phyloP scores from a whole-genome alignment of 805 yeast species.

The Henningerozyma blattae region DNA sequence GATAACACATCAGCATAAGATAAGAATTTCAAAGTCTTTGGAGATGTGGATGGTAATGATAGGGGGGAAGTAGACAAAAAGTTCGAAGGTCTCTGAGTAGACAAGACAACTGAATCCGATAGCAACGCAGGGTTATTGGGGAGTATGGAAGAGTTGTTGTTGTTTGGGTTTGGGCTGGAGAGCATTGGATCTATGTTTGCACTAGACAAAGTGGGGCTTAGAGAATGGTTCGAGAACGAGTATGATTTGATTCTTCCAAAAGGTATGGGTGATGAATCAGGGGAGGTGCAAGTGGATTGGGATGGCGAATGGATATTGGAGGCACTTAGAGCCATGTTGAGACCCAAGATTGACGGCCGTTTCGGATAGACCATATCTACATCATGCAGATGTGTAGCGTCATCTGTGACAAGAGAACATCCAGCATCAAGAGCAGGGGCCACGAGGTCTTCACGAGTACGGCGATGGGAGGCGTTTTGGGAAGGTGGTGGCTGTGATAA shows the following conservation, averaged over 20 bases:
- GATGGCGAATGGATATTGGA: slow-evolving; percentile 14
- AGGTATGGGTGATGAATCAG: neutral
- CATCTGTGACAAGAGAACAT: slow-evolving; percentile 47
- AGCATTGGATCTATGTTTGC: neutral
- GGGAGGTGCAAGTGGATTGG: neutral
- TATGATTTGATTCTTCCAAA: neutral
- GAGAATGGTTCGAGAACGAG: neutral
- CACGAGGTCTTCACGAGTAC: slow-evolving; percentile 50
- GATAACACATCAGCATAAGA: slow-evolving; percentile 73
- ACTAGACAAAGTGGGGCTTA: neutral
- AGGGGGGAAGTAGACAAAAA: neutral
- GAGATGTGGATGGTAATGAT: neutral
- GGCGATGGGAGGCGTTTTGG: slow-evolving; percentile 17
- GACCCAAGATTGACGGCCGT: slow-evolving; percentile 42
- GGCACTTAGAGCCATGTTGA: slow-evolving; percentile 28
- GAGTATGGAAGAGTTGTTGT: neutral
- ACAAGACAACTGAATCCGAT: too few species aligned
- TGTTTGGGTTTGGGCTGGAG: neutral
- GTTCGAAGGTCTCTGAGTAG: too few species aligned
- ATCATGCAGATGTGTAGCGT: slow-evolving; percentile 50
- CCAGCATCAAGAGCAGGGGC: slow-evolving; percentile 79
- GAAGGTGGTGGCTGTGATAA: too few species aligned
- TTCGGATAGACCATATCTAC: slow-evolving; percentile 63
- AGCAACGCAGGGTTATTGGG: too few species aligned
- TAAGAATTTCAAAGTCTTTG: slow-evolving; percentile 32